These are phyloP conservation scores for Entelexis sorbosivorans DNA, from an alignment of 1,139 yeast species.

Conservation along the genomic window DNA sequence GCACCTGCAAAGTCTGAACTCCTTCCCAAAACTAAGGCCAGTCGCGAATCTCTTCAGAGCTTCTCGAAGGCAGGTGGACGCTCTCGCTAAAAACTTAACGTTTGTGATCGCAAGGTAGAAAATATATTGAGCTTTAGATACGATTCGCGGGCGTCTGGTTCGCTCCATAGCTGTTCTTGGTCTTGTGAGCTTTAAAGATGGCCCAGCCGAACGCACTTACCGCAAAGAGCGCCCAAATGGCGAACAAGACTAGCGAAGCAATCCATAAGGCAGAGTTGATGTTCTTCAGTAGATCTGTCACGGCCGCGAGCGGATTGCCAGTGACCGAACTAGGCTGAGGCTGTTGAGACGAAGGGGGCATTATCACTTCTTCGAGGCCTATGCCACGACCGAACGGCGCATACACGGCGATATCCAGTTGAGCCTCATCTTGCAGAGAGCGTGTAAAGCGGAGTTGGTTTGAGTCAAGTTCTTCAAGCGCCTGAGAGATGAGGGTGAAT, in stretches of 20 bases:
- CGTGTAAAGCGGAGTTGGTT: not conserved
- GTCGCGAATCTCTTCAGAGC: slow-evolving; percentile 51
- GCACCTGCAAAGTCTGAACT: slow-evolving; percentile 41
- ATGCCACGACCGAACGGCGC: not conserved
- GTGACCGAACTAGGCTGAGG: no score
- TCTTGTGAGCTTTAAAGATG: not conserved
- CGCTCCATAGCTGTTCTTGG: not conserved
- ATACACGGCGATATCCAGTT: not conserved
- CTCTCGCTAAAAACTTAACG: slow-evolving; percentile 9
- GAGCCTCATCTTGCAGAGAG: not conserved
- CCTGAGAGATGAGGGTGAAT: not conserved
- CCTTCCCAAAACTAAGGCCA: slow-evolving; percentile 51
- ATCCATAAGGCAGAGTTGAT: not conserved
- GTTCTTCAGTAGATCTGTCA: not conserved
- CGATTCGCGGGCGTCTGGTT: not conserved
- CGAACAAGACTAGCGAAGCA: not conserved
- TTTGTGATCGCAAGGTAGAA: no score
- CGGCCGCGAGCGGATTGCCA: no score
- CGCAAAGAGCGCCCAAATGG: not conserved
- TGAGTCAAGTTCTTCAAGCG: not conserved
- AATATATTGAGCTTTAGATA: not conserved
- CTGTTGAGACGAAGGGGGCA: no score
- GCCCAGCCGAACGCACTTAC: not conserved
- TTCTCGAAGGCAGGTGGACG: slow-evolving; percentile 82
- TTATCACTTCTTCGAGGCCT: not conserved